Percentiles rank a stretch among this genome's conserved stretches.
phyloP scores from a whole-genome alignment of 441 rosid genomes.

The Syzygium syzygioides region DNA sequence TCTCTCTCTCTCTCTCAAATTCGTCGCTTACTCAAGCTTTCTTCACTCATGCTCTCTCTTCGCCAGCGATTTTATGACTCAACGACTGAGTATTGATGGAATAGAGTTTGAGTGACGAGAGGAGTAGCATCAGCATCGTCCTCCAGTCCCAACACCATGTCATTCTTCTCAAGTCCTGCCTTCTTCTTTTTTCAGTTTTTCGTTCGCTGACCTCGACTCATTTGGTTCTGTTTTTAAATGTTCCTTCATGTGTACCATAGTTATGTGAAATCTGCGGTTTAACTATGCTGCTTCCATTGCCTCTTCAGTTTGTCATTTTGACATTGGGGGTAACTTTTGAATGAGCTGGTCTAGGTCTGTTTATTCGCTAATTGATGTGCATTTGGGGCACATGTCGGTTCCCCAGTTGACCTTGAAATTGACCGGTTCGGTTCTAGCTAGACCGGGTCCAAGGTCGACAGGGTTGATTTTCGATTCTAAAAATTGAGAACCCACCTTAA shows the following conservation, averaged over 20 bases:
- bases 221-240: neutral
- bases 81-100: neutral
- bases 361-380: neutral
- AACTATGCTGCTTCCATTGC: neutral
- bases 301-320: neutral
- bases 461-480: neutral
- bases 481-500: neutral
- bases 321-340: neutral
- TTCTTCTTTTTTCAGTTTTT: neutral
- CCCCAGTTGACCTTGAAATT: neutral
- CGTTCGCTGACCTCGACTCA: neutral
- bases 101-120: neutral
- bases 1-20: neutral
- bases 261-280: neutral
- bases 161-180: neutral
- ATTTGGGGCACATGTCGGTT: neutral
- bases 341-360: neutral
- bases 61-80: fast-evolving
- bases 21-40: neutral
- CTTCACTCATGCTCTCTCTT: neutral
- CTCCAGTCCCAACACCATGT: neutral
- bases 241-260: neutral
- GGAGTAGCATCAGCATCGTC: neutral
- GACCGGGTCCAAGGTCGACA: neutral
- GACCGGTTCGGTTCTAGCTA: neutral